These are phyloP conservation scores for Aureobasidium melanogenum DNA, from an alignment of 2,329 filamentous ascomycete species.

Conservation along the genomic window DNA sequence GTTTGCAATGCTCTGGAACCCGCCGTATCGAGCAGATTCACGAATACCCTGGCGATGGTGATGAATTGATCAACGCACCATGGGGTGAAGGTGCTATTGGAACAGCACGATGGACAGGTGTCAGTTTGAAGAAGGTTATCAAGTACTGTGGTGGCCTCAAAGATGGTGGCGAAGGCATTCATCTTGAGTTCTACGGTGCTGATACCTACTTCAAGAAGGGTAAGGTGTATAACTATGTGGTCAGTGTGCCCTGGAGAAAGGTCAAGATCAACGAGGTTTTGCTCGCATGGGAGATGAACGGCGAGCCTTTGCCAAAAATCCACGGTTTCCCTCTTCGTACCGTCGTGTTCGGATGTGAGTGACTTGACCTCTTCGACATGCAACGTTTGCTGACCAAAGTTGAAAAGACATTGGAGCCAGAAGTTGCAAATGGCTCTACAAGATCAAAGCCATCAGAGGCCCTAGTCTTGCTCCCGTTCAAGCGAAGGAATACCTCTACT, in stretches of 20 bases:
- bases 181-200: conserved; percentile 60
- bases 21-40: conserved; percentile 60
- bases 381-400: conserved; percentile 21
- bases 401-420: conserved; percentile 51
- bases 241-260: conserved; percentile 59
- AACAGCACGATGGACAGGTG: conserved; percentile 54
- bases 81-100: conserved; percentile 61
- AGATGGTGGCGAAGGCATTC: conserved; percentile 39
- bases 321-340: conserved; percentile 57
- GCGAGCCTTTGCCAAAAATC: conserved; percentile 52
- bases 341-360: conserved; percentile 41
- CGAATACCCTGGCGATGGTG: conserved; percentile 56
- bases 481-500: conserved; percentile 59
- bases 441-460: conserved; percentile 50
- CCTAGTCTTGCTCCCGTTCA: conserved; percentile 54
- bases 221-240: conserved; percentile 57
- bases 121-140: conserved; percentile 60
- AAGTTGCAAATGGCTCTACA: conserved; percentile 56
- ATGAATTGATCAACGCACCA: conserved; percentile 25
- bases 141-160: conserved; percentile 58
- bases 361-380: too few relatives aligned
- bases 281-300: conserved; percentile 65
- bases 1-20: conserved; percentile 61
- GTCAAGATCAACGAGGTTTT: conserved; percentile 60
- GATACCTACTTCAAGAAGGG: conserved; percentile 66